Evolutionary conservation across 2,329 filamentous ascomycete species (phyloP), one percentile per base, ranked within the genome.

Genomic region (Juglanconis oblonga): DNA sequence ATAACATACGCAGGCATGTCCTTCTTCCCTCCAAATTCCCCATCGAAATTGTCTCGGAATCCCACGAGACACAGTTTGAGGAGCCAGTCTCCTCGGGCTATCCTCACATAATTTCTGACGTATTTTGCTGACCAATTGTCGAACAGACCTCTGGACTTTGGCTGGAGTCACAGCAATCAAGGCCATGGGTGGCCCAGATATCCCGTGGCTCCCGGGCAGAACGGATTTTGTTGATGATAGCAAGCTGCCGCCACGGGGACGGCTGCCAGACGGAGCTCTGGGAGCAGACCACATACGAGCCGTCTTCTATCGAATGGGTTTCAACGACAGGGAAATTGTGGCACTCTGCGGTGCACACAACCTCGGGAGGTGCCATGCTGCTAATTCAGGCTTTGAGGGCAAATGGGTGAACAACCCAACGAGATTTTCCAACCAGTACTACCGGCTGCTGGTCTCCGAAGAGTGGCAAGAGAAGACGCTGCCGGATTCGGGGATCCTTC

Each of bases 241-340:
- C 65, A 84, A 83, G 68, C 71, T 86, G 9, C 83, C 84, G 1
- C 84, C 85, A 0, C 77, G 82, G 0, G 85, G 86, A 0, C 59
- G 73, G 3, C 83, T 92, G 24, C 90, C 93, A 65, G 92, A 99
- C 73, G 94, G 84, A 57, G 75, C 86, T 67, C 86, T 97, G 82
- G 89, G 85, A 62, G 80, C 87, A 62, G 85, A 87, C 72, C 94
- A 98, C 79, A 84, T 98, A 68, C 89, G 95, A 70, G 86, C 86
- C 77, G 93, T 98, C 80, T 99, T 98, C 78, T 86, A 88, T 76
- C 92, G 94, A 73, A 98, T 98, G 94, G 94, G 94, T 66, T 98
- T 97, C 84, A 89, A 95, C 76, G 94, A 99, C 78, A 90, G 90
- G 70, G 93, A 97, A 77, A 98, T 98, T 72, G 94, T 97, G 52